Evolutionary conservation across 2,329 filamentous ascomycete genomes (phyloP).

Genomic region (Xylaria sp.): DNA sequence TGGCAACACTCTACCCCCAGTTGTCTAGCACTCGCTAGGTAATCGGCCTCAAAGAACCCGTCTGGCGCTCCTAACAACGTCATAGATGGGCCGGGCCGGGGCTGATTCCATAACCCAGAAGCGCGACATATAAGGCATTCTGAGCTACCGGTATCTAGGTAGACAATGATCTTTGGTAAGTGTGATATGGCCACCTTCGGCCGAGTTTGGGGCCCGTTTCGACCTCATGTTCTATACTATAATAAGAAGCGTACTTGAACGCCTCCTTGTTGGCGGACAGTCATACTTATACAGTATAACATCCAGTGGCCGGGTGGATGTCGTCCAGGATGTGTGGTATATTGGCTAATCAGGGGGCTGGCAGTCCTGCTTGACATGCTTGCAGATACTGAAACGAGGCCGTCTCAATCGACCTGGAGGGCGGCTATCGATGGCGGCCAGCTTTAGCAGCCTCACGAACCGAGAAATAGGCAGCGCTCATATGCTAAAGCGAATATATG

Average conservation of each 20-base stretch:
- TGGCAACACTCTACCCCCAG: background rate
- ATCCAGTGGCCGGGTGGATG: background rate
- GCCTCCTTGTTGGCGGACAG: slow-evolving; percentile 4
- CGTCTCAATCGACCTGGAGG: slow-evolving; percentile 9
- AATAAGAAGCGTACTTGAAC: slow-evolving; percentile 17
- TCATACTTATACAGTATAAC: slow-evolving; percentile 4
- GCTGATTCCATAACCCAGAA: background rate
- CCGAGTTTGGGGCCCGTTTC: slow-evolving; percentile 7
- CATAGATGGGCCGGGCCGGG: background rate
- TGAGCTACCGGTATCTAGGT: background rate
- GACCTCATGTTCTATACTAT: slow-evolving; percentile 17
- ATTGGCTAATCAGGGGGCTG: slow-evolving; percentile 12
- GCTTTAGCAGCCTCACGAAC: slow-evolving; percentile 14
- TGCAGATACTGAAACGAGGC: slow-evolving; percentile 24
- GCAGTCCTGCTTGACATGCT: slow-evolving; percentile 12
- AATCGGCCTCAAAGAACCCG: background rate
- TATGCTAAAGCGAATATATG: background rate
- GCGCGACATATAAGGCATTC: slow-evolving; percentile 4
- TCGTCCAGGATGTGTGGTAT: background rate
- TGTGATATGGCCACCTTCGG: background rate
- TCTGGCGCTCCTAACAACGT: background rate
- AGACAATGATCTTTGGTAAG: background rate
- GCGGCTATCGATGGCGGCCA: slow-evolving; percentile 4
- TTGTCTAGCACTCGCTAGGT: background rate
- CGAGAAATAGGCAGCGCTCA: background rate